Evolutionary conservation across 2,329 filamentous ascomycete species (phyloP).

Genomic region (Aspergillus fumigatus): DNA sequence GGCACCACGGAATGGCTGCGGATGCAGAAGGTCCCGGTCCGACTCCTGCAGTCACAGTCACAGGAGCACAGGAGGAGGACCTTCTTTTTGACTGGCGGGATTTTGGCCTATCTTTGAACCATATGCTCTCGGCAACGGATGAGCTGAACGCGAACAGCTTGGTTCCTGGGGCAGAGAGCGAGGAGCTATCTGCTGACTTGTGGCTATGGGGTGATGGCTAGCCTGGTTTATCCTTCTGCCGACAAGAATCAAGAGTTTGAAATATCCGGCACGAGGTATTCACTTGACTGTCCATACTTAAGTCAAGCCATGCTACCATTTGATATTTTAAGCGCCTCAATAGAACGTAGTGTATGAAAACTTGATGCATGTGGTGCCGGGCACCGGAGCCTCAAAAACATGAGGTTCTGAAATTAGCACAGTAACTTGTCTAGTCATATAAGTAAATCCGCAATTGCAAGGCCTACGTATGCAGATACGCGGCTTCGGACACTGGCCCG

Average conservation of each 20-base stretch:
- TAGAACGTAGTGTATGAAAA: not conserved
- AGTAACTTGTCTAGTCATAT: too few species aligned
- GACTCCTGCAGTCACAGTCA: not conserved
- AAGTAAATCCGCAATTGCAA: not conserved
- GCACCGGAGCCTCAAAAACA: too few species aligned
- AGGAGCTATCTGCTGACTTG: constrained; percentile 11
- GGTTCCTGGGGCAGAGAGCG: constrained; percentile 12
- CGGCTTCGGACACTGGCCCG: too few species aligned
- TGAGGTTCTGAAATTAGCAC: too few species aligned
- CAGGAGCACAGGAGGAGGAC: constrained; percentile 7
- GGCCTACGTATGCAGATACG: not conserved
- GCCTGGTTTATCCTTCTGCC: not conserved
- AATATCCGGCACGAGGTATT: not conserved
- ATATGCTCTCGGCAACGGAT: constrained; percentile 18
- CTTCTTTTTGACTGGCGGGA: constrained; percentile 16
- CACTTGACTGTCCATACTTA: not conserved
- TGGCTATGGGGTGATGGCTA: constrained; percentile 18
- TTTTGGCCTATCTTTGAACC: constrained; percentile 17
- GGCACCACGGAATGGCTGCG: not conserved
- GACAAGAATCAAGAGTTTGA: not conserved
- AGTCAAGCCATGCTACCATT: not conserved
- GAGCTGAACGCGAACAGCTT: constrained; percentile 15
- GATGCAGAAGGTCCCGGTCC: not conserved
- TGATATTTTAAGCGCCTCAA: not conserved
- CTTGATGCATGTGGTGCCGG: too few species aligned